Base-by-base conservation (phyloP, 2,329 filamentous ascomycete species). In the Alternaria brassicae region DNA sequence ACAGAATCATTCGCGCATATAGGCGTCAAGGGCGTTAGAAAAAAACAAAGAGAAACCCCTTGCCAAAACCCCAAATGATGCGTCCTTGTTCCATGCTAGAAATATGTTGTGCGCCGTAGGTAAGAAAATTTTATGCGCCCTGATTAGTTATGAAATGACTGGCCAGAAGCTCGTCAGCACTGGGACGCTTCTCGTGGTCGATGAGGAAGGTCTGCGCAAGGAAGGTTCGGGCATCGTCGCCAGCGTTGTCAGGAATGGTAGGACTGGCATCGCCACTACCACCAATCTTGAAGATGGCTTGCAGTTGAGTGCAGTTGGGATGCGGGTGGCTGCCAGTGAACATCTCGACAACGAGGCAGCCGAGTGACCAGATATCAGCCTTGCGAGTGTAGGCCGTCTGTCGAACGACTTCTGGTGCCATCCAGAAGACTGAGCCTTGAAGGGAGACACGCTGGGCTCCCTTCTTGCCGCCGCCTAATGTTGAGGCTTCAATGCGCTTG, bases 391-490 rank as follows among this genome's bases (percentile, higher is more conserved):
- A 97, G 6, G 93, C 93, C 3, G 94, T 98, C 80, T 98, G 95
- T 73, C 95, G 95, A 63, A 99, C 95, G 19, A 99, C 95, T 81
- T 99, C 95, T 8, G 95, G 95, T 0, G 95, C 95, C 95, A 99
- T 99, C 95, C 95, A 99, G 81, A 97, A 99, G 52, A 99, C 95
- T 25, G 93, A 97, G 13, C 95, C 95, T 78, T 99, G 95, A 3
- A 99, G 86, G 1, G 94, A 98, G 10, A 88, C 73, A 83, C 89
- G 69, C 84, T 69, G 72, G 17, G 69, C 70, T 37, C 69, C 70
- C 64, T 74, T 74, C 60, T 74, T 74, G 50, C 67, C 55, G 10
- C 69, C 70, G 37, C 71, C 74, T 42, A 97, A 87, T 60, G 93
- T 95, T 57, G 92, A 90, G 13, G 93, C 93, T 79, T 98, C 94